Conservation (phyloP, 345 rosid species). For the Citrus glauca region DNA sequence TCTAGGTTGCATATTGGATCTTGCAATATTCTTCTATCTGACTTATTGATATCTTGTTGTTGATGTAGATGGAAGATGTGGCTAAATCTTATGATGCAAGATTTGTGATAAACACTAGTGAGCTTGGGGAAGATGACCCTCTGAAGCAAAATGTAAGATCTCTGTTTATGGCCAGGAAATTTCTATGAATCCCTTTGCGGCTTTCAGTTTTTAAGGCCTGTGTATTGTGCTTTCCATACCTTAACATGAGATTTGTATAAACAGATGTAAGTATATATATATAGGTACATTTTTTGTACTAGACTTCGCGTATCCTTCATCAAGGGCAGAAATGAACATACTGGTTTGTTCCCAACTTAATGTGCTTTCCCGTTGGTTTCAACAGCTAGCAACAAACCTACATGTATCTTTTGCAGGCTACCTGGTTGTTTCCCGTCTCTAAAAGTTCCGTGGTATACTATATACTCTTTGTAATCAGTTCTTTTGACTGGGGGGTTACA, state of each 20-base stretch:
- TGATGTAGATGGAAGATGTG: slow-evolving; percentile 58
- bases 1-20: background rate
- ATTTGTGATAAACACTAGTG: slow-evolving; percentile 63
- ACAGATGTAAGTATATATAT: background rate
- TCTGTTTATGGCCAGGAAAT: background rate
- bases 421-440: slow-evolving; percentile 31
- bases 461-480: slow-evolving; percentile 9
- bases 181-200: background rate
- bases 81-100: slow-evolving; percentile 40
- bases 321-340: background rate
- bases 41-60: slow-evolving; percentile 15
- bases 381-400: slow-evolving; percentile 21
- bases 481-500: slow-evolving; percentile 17
- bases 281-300: background rate
- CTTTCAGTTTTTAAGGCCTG: background rate
- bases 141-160: slow-evolving; percentile 57
- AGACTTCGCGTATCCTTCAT: background rate
- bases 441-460: slow-evolving; percentile 62
- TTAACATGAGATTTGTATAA: background rate
- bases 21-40: background rate
- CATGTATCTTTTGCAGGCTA: slow-evolving; percentile 51
- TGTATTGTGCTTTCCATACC: background rate
- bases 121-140: slow-evolving; percentile 60
- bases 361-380: slow-evolving; percentile 8
- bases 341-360: slow-evolving; percentile 6